Conservation (phyloP, 805 yeast species). For the Ogataea henricii region DNA sequence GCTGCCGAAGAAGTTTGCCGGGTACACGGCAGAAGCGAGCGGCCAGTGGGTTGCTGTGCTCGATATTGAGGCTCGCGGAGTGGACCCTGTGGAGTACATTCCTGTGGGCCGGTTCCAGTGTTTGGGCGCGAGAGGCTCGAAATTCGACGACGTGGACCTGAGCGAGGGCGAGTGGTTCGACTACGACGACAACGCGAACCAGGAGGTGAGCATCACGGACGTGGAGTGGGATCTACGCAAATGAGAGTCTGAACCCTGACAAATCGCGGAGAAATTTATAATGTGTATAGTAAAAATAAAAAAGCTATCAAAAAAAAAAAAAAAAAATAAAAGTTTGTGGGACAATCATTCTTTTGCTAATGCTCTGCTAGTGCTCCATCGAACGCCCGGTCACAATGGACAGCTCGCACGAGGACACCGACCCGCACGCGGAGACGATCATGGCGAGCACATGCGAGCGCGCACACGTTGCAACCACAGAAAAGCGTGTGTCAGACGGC, state of each 20-base stretch:
- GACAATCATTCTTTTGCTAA: too few relatives aligned
- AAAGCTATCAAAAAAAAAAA: not conserved
- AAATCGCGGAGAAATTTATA: not conserved
- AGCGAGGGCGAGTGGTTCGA: constrained; percentile 91
- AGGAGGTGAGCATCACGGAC: constrained; percentile 80
- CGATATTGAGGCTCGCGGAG: constrained; percentile 83
- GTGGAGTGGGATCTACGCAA: constrained; percentile 63
- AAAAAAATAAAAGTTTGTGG: too few relatives aligned
- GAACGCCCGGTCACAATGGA: not conserved
- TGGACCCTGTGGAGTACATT: constrained; percentile 67
- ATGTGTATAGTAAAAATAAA: not conserved
- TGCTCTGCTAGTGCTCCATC: too few relatives aligned
- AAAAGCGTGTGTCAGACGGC: not conserved
- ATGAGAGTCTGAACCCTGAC: constrained; percentile 4
- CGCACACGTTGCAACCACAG: not conserved
- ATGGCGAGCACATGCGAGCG: too few relatives aligned
- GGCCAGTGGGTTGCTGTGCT: constrained; percentile 52
- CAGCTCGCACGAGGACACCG: not conserved
- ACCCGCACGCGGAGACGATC: not conserved
- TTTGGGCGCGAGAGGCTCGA: constrained; percentile 47
- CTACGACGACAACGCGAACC: constrained; percentile 81
- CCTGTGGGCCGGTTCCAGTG: constrained; percentile 65
- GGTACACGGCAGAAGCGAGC: constrained; percentile 42
- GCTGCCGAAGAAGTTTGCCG: constrained; percentile 26
- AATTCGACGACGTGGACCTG: constrained; percentile 66